Evolutionary conservation across 441 rosid species (phyloP), one percentile per base, ranked within the genome.

Genomic region (Gossypium aridum): DNA sequence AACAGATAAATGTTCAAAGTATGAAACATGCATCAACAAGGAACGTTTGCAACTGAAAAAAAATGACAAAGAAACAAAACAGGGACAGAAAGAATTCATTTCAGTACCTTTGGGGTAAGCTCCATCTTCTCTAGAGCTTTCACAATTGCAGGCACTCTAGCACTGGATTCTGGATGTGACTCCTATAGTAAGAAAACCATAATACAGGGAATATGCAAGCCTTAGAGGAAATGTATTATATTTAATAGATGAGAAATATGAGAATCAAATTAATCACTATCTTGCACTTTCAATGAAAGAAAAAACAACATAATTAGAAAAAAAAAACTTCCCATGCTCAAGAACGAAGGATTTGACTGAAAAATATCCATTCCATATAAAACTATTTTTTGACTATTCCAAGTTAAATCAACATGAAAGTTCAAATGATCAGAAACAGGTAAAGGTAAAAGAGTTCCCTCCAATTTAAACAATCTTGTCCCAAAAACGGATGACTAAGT

Each of bases 161-260:
- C 86, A 79, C 92, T 90, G 47, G 95, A 93, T 85, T 95, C 99
- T 7, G 99, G 99, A 83, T 95, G 99, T 13, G 97, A 75, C 80
- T 92, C 95, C 98, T 95, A 84, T 26, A 70, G 74, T 57, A 71
- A 71, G 22, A 62, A 65, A 65, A 28, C 61, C 39, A 63, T 56
- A 57, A 57, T 43, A 20, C 51, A 64, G 71, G 73, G 47, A 63
- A 54, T 3, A 70, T 12, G 25, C 4, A 64, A 19, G 23, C 17
- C 34, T 45, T 20, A 9, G 25, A 26, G 66, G 16, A 70, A 9
- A 43, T 73, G 47, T 10, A 37, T 16, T 4, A 43, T 66, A 22
- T 43, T 66, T 64, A 43, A 22, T 19, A 7, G 19, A 34, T n/a
- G 14, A 73, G 1, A 73, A 51, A 43, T 34, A 64, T 12, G 62